These are phyloP conservation scores for Penicillium griseofulvum DNA, from an alignment of 2,329 filamentous ascomycete species.

Conservation along the genomic window DNA sequence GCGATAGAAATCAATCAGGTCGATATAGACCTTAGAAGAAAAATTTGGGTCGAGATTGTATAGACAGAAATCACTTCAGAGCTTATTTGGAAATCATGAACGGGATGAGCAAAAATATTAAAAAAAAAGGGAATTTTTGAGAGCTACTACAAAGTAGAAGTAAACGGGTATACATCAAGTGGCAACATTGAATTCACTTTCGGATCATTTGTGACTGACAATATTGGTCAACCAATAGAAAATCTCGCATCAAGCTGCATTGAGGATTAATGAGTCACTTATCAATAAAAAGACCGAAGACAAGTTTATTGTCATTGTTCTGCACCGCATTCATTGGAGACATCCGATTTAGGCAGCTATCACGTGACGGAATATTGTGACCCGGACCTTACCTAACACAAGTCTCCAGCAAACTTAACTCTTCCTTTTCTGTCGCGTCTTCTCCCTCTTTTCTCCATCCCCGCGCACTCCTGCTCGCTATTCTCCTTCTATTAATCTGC, in stretches of 20 bases:
- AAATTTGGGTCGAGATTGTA: neutral
- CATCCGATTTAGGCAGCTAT: constrained; percentile 16
- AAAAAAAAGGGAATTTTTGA: neutral
- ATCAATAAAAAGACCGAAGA: neutral
- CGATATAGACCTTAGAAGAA: neutral
- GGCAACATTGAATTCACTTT: neutral
- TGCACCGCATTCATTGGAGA: neutral
- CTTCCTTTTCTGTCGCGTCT: constrained; percentile 25
- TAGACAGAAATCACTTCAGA: neutral
- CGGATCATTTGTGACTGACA: neutral
- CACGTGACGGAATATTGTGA: constrained; percentile 22
- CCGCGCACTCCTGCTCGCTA: constrained; percentile 12
- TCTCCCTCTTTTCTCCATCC: constrained; percentile 21
- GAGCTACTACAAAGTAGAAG: neutral
- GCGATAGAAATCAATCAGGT: neutral
- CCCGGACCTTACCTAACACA: constrained; percentile 22
- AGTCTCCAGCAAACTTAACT: constrained; percentile 19
- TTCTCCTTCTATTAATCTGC: constrained; percentile 1
- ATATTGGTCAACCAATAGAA: neutral
- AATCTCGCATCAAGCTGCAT: neutral
- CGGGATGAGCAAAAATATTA: neutral
- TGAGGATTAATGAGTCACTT: neutral
- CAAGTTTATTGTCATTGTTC: neutral
- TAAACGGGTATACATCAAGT: neutral
- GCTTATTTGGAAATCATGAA: neutral